A percentile compares a stretch with the other conserved stretches of the same genome.
phyloP scores from a whole-genome alignment of 2,329 filamentous ascomycete genomes.

The Ophiostoma populinum region DNA sequence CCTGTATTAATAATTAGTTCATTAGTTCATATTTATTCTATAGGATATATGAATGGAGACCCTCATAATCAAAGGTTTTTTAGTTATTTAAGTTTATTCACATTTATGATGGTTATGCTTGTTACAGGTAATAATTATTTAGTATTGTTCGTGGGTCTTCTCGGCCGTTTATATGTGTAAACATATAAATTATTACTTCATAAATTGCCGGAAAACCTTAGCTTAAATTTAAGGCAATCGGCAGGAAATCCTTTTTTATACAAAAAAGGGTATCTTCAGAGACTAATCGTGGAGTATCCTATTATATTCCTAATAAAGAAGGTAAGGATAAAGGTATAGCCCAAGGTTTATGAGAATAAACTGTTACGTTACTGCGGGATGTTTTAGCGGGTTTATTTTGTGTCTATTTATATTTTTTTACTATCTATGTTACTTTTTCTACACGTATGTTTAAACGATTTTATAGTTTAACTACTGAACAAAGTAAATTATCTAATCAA shows the following conservation, averaged over 20 bases:
- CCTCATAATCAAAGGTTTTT: neutral
- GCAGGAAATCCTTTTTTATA: neutral
- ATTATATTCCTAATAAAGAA: neutral
- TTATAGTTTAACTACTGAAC: neutral
- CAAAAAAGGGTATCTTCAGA: neutral
- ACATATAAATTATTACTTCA: neutral
- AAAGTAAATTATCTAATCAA: neutral
- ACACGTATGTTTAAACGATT: neutral
- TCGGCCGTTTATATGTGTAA: neutral
- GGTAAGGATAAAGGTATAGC: neutral
- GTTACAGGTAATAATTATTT: neutral
- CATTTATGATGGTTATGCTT: neutral
- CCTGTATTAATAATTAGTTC: neutral
- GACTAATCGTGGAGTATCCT: neutral
- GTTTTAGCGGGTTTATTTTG: neutral
- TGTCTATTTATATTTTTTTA: neutral
- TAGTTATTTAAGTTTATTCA: neutral
- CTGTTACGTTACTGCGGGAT: neutral
- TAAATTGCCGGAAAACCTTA: neutral
- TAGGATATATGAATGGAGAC: neutral
- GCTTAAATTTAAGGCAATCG: neutral
- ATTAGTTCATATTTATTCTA: neutral
- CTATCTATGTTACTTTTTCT: neutral
- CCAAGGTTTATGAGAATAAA: neutral
- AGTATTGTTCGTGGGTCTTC: neutral